phyloP scores from a whole-genome alignment of 495 filamentous ascomycete genomes.

The Lepraria neglecta region DNA sequence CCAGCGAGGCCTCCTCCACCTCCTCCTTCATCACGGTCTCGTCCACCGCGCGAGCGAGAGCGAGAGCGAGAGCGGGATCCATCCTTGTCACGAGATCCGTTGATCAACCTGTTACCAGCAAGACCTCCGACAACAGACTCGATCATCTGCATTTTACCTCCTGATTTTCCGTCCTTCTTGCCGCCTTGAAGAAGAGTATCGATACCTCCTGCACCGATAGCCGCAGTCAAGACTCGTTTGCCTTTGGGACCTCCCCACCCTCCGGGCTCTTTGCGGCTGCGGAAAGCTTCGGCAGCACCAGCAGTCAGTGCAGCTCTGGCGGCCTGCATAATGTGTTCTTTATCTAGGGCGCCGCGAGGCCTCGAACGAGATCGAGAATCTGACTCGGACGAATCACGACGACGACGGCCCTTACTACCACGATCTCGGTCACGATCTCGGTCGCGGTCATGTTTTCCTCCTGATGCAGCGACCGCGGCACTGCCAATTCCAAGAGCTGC shows the following conservation, averaged over 20 bases:
- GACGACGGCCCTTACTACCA: slow-evolving; percentile 45
- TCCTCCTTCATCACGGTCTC: slow-evolving; percentile 36
- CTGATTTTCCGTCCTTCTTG: slow-evolving; percentile 62
- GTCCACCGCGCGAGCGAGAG: slow-evolving; percentile 41
- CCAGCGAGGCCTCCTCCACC: slow-evolving; percentile 49
- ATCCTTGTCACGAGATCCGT: slow-evolving; percentile 63
- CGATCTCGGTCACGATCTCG: slow-evolving; percentile 31
- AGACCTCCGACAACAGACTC: slow-evolving; percentile 84
- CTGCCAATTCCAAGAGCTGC: slow-evolving; percentile 62
- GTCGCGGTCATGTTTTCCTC: slow-evolving; percentile 29
- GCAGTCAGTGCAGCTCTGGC: slow-evolving; percentile 80
- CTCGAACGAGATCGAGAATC: slow-evolving; percentile 44
- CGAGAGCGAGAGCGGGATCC: slow-evolving; percentile 45
- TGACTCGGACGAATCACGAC: slow-evolving; percentile 50
- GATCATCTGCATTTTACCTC: slow-evolving; percentile 53
- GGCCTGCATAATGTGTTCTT: slow-evolving; percentile 67
- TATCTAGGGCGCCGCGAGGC: slow-evolving; percentile 36
- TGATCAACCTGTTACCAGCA: slow-evolving; percentile 70
- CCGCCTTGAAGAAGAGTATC: slow-evolving; percentile 60
- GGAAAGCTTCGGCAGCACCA: slow-evolving; percentile 82
- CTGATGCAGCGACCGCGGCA: slow-evolving; percentile 40
- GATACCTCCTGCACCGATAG: slow-evolving; percentile 74
- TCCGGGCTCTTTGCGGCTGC: slow-evolving; percentile 75
- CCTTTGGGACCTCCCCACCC: slow-evolving; percentile 80
- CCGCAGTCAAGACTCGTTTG: slow-evolving; percentile 79